Evolutionary conservation across 805 yeast species (phyloP), one percentile per base, ranked within the genome.

Genomic region (Lipomyces oligophaga): DNA sequence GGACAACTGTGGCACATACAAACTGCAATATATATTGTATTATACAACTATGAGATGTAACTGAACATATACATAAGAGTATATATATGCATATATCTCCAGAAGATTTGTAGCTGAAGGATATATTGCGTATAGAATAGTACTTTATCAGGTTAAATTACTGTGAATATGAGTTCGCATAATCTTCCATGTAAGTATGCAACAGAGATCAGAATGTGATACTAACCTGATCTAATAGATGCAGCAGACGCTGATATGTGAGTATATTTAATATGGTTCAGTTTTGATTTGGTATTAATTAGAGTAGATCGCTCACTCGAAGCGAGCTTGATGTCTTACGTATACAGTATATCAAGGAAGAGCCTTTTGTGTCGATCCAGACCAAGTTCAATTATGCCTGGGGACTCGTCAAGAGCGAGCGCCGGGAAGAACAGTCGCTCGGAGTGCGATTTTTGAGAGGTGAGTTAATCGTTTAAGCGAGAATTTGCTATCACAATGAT

Each of bases 321-420:
- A 55, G 82, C 46, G 95, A 90, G 60, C 73, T 93, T 34, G 81
- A 78, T 13, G 76, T 88, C 0, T 74, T 93, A 25, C 81, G 78
- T 54, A 76, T 80, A 57, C 96, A 87, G 60, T 87, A 85, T 33
- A 77, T 79, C 22, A 72, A 82, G 1, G 97, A 93, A 63, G 81
- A 84, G 26, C 95, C 93, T 4, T 71, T 75, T 32, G 88, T 86
- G 0, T 74, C 89, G 0, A 75, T 85, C 0, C 97, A 88, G 64
- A 82, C 96, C 2, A 77, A 80, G 47, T 93, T 93, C 74, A 93
- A 94, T 66, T 85, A 85, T 59, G 95, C 97, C 0, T 93, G 99
- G 98, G 98, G 94, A 3, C 71, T 93, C 41, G 78, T 94, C 53
- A 89, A 87, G 64, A 80, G 95, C 1, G 62, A 66, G 41, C 72